Percentiles rank a stretch among this genome's conserved stretches.
These are phyloP conservation scores for Mycena alexandri DNA, from an alignment of 768 basidiomycete genomes.

Conservation along the genomic window DNA sequence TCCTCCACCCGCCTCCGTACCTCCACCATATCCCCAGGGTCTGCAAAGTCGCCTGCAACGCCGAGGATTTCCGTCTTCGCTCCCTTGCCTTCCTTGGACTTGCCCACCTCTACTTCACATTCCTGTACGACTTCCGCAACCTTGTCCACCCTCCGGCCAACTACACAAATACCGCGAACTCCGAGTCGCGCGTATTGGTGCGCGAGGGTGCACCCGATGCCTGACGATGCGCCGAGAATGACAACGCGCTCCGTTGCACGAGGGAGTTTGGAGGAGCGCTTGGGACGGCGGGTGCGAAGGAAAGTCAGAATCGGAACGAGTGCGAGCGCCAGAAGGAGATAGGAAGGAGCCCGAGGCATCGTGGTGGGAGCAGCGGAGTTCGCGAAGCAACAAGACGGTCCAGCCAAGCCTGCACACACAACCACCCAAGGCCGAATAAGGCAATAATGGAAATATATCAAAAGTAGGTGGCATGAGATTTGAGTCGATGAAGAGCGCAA, in stretches of 20 bases:
- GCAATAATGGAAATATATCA: too few species aligned
- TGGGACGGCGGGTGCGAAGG: constrained; percentile 22
- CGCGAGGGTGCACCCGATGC: constrained; percentile 82
- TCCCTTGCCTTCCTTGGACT: constrained; percentile 33
- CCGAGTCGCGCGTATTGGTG: constrained; percentile 80
- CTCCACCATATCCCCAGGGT: constrained; percentile 74
- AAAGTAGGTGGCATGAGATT: too few species aligned
- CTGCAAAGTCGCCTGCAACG: constrained; percentile 72
- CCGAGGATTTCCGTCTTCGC: constrained; percentile 57
- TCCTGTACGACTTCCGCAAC: constrained; percentile 73
- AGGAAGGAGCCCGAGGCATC: background rate
- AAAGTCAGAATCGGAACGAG: constrained; percentile 8
- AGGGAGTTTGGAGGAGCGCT: constrained; percentile 53
- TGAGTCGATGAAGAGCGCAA: too few species aligned
- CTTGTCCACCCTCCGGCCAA: constrained; percentile 71
- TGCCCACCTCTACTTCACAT: constrained; percentile 49
- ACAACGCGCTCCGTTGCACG: constrained; percentile 77
- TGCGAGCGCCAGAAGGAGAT: constrained; percentile 27
- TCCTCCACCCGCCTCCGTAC: constrained; percentile 65
- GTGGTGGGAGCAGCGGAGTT: background rate
- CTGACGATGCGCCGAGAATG: constrained; percentile 86
- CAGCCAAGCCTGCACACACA: too few species aligned
- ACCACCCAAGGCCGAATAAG: too few species aligned
- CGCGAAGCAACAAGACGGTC: too few species aligned
- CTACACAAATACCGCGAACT: constrained; percentile 74